Conservation (phyloP, 2,329 filamentous ascomycete genomes). For the Talaromyces sp. region DNA sequence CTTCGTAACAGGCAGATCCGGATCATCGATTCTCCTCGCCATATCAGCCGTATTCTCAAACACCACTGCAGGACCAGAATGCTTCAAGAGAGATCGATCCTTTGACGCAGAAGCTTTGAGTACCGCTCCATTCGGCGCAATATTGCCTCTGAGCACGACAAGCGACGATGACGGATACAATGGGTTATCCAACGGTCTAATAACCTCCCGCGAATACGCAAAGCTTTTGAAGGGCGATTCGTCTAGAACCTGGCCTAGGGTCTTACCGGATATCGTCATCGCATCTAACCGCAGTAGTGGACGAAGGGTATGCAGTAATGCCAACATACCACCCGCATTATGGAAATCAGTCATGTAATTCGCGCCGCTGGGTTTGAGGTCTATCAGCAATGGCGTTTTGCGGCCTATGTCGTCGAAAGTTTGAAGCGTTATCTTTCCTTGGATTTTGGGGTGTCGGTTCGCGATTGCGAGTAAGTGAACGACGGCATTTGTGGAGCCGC, state of each 20-base stretch:
- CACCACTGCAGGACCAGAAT: slow-evolving; percentile 46
- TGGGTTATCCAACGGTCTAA: slow-evolving; percentile 45
- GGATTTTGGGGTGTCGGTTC: slow-evolving; percentile 49
- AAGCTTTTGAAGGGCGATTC: slow-evolving; percentile 42
- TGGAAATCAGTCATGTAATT: slow-evolving; percentile 57
- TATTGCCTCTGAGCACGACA: slow-evolving; percentile 46
- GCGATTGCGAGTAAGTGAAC: slow-evolving; percentile 55
- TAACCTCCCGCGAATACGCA: slow-evolving; percentile 41
- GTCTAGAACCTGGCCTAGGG: slow-evolving; percentile 46
- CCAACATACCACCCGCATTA: slow-evolving; percentile 52
- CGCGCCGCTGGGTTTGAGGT: slow-evolving; percentile 53
- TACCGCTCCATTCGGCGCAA: slow-evolving; percentile 49
- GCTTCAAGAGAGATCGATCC: slow-evolving; percentile 42
- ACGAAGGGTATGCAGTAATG: slow-evolving; percentile 45
- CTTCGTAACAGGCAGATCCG: slow-evolving; percentile 41
- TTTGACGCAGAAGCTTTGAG: slow-evolving; percentile 53
- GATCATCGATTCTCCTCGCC: slow-evolving; percentile 45
- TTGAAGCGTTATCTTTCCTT: slow-evolving; percentile 44
- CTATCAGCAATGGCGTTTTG: slow-evolving; percentile 47
- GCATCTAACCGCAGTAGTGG: slow-evolving; percentile 48
- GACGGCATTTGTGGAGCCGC: slow-evolving; percentile 55
- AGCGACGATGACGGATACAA: slow-evolving; percentile 47
- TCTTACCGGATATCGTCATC: slow-evolving; percentile 47
- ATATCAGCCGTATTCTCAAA: slow-evolving; percentile 50
- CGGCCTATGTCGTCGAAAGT: slow-evolving; percentile 49